A percentile compares a stretch with the other conserved stretches of the same genome.
These are phyloP conservation scores for Ascodesmis nigricans DNA, from an alignment of 495 filamentous ascomycete species.

Conservation along the genomic window DNA sequence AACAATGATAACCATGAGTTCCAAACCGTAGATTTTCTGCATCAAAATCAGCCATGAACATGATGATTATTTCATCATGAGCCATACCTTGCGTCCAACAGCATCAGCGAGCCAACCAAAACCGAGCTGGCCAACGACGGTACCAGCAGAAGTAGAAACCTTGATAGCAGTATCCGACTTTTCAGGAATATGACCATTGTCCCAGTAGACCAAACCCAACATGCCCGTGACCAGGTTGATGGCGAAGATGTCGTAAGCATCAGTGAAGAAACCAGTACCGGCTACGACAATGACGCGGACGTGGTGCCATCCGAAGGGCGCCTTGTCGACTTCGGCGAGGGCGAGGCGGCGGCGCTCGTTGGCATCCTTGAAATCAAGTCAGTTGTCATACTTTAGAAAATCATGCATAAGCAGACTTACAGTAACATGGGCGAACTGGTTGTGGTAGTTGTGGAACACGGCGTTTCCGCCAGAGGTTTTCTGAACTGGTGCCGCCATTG, in stretches of 20 bases:
- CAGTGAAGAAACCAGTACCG: slow-evolving; percentile 72
- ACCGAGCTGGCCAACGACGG: slow-evolving; percentile 61
- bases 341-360: slow-evolving; percentile 54
- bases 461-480: slow-evolving; percentile 43
- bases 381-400: slow-evolving; percentile 30
- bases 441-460: slow-evolving; percentile 45
- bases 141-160: slow-evolving; percentile 67
- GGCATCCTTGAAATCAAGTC: slow-evolving; percentile 40
- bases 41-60: too few species aligned
- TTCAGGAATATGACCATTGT: slow-evolving; percentile 35
- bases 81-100: slow-evolving; percentile 58
- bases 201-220: slow-evolving; percentile 54
- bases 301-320: slow-evolving; percentile 61
- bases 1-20: slow-evolving; percentile 72
- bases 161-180: slow-evolving; percentile 66
- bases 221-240: slow-evolving; percentile 49
- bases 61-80: too few species aligned
- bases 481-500: too few species aligned
- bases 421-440: slow-evolving; percentile 21
- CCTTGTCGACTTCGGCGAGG: slow-evolving; percentile 58
- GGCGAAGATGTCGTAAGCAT: slow-evolving; percentile 59
- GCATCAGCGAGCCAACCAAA: slow-evolving; percentile 67
- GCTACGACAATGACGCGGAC: slow-evolving; percentile 51
- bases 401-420: slow-evolving; percentile 6
- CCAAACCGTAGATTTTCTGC: slow-evolving; percentile 74